Evolutionary conservation across 1,139 yeast species (phyloP), one percentile per base, ranked within the genome.

Genomic region (Yamadazyma siamensis): DNA sequence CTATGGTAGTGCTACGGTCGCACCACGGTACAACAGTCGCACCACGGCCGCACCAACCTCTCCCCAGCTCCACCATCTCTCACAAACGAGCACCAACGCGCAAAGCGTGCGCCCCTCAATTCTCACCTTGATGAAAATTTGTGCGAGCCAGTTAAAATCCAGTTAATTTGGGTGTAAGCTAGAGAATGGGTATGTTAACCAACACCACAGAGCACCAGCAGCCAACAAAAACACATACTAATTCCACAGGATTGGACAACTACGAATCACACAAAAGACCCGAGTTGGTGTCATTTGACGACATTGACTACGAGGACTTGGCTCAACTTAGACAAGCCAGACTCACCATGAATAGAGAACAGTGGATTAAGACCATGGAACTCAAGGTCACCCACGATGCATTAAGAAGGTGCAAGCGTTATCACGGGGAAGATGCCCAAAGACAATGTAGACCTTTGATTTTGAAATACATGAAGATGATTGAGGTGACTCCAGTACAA

Each of bases 231-330:
- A n/a, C n/a, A n/a, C 23, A 10, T 21, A 34, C 39, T 37, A 38
- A 38, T 40, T 25, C 14, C 13, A 7, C 29, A 61, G 68, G 56
- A 25, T 54, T 65, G 46, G 58, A 57, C 38, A 55, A 56, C 40
- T 68, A 67, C 55, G 63, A 55, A 29, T 65, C 65, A 56, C 84
- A 81, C 59, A 60, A 62, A 48, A 75, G 86, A 61, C 80, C 86
- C 32, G 86, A 81, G 47, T 70, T 77, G 49, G 91, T 83, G 40
- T 84, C 94, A 23, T 85, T 85, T 51, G 94, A 85, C 60, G 87
- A 80, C 46, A 82, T 85, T 41, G 85, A 82, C 61, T 85, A 85
- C 59, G 72, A 72, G 47, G 78, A 84, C 58, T 70, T 73, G 40
- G 60, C 66, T 21, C 79, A 78, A 43, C 75, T 85, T 29, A 75